Evolutionary conservation across 2,329 filamentous ascomycete genomes (phyloP).

Genomic region (Aspergillus ochraceus): DNA sequence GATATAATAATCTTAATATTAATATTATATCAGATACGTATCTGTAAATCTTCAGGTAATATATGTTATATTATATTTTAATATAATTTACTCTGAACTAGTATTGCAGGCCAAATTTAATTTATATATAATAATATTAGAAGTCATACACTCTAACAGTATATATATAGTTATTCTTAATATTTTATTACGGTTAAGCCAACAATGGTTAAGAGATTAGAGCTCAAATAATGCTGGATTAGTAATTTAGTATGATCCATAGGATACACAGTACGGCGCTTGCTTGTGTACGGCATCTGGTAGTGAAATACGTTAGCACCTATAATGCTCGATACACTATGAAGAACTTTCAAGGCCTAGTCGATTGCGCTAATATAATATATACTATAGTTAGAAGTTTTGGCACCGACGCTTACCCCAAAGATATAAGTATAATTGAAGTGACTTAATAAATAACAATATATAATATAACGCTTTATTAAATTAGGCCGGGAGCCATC

Average conservation of each 20-base stretch:
- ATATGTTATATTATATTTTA: slow-evolving; percentile 1
- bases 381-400: too few relatives aligned
- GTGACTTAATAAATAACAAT: too few relatives aligned
- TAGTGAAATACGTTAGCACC: background rate
- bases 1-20: background rate
- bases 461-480: too few relatives aligned
- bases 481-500: too few relatives aligned
- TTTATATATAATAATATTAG: background rate
- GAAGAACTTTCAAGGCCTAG: too few relatives aligned
- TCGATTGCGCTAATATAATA: too few relatives aligned
- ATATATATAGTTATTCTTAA: too few relatives aligned
- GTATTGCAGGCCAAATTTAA: background rate
- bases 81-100: background rate
- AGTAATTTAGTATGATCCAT: background rate
- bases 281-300: background rate
- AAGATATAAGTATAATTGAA: too few relatives aligned
- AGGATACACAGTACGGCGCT: background rate
- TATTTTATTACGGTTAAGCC: background rate
- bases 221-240: background rate
- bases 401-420: too few relatives aligned
- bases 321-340: background rate
- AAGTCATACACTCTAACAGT: too few relatives aligned
- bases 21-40: background rate
- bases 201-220: background rate
- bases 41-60: background rate